Percentiles rank a stretch among this genome's conserved stretches.
phyloP scores from a whole-genome alignment of 208 protist genomes.

The Spongospora subterranea region DNA sequence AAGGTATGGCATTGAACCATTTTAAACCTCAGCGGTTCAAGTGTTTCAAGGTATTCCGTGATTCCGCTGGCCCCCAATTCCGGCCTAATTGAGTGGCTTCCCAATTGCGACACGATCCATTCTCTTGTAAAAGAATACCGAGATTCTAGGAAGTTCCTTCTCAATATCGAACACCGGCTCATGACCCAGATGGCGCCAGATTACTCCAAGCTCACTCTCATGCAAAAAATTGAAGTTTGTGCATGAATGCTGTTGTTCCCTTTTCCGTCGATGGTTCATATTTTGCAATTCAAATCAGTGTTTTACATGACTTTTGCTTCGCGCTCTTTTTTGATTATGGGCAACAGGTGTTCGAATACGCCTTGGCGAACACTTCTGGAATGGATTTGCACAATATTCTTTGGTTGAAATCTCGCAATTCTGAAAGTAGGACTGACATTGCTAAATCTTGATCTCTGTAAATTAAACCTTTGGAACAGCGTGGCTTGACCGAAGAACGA shows the following conservation, averaged over 20 bases:
- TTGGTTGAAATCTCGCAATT: slow-evolving; percentile 94
- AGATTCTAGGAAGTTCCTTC: slow-evolving; percentile 82
- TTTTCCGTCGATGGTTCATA: too few species aligned
- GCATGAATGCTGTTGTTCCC: too few species aligned
- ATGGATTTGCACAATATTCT: slow-evolving; percentile 84
- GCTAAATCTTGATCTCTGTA: neutral
- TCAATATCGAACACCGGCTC: slow-evolving; percentile 93
- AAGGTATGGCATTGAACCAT: slow-evolving; percentile 34
- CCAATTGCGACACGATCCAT: slow-evolving; percentile 97
- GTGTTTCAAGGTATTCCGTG: slow-evolving; percentile 92
- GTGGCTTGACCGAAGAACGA: slow-evolving; percentile 96
- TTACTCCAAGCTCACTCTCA: slow-evolving; percentile 91
- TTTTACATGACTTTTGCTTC: neutral
- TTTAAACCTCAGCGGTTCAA: neutral
- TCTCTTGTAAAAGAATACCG: slow-evolving; percentile 97
- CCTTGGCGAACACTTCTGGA: slow-evolving; percentile 60
- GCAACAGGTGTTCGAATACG: slow-evolving; percentile 61
- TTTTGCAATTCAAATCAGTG: neutral
- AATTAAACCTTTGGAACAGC: slow-evolving; percentile 50
- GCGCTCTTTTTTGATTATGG: too few species aligned
- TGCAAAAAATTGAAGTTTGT: slow-evolving; percentile 96
- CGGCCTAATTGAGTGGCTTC: slow-evolving; percentile 97
- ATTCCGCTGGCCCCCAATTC: slow-evolving; percentile 98
- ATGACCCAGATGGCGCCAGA: slow-evolving; percentile 81
- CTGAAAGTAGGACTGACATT: slow-evolving; percentile 82